A percentile compares a stretch with the other conserved stretches of the same genome.
Evolutionary conservation across 2,329 filamentous ascomycete genomes (phyloP).

Genomic region (Stylonectria norvegica): DNA sequence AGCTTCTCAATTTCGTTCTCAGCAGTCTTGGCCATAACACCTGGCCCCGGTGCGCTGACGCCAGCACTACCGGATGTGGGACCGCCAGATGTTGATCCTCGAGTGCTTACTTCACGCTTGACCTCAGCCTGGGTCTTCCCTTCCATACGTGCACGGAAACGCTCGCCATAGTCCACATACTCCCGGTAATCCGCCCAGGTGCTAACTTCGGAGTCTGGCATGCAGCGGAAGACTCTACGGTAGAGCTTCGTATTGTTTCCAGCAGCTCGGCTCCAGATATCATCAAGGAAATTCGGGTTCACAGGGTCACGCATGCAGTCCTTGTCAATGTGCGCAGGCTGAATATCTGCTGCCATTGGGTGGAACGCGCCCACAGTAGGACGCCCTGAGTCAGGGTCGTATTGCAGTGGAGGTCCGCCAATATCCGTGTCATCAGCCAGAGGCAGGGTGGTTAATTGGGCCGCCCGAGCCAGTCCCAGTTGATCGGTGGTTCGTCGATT

Average conservation of each 20-base stretch:
- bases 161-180: constrained; percentile 70
- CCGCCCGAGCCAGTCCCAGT: constrained; percentile 64
- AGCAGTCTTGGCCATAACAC: constrained; percentile 35
- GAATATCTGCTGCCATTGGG: constrained; percentile 64
- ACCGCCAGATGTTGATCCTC: constrained; percentile 32
- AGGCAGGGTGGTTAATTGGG: constrained; percentile 68
- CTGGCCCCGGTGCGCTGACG: constrained; percentile 41
- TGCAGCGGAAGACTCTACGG: constrained; percentile 89
- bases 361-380: constrained; percentile 44
- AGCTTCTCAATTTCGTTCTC: constrained; percentile 34
- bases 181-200: constrained; percentile 93
- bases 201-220: constrained; percentile 91
- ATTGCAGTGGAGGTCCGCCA: constrained; percentile 64
- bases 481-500: constrained; percentile 62
- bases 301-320: constrained; percentile 95
- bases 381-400: constrained; percentile 49
- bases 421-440: constrained; percentile 76
- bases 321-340: constrained; percentile 70
- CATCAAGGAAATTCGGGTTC: constrained; percentile 75
- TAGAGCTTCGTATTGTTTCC: constrained; percentile 95
- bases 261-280: constrained; percentile 83
- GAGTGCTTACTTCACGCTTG: constrained; percentile 35
- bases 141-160: constrained; percentile 68
- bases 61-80: constrained; percentile 39
- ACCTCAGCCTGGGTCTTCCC: constrained; percentile 48